Base-by-base conservation (phyloP, 2,329 filamentous ascomycete genomes). In the Cladosporium phlei region DNA sequence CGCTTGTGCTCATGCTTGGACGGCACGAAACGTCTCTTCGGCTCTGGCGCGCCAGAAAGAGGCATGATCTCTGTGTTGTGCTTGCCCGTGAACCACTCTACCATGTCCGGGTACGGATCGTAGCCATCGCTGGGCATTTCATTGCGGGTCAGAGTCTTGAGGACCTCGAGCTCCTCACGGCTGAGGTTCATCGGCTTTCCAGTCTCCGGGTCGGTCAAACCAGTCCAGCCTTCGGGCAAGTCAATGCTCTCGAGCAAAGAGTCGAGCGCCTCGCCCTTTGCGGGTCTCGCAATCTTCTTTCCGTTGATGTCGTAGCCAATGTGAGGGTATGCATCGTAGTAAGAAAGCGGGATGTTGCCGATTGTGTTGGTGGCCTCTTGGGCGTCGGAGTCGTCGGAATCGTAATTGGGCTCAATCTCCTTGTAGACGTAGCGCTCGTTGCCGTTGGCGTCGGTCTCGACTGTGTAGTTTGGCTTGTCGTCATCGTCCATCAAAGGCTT, bases 261-360 rank as follows among this genome's bases (percentile, higher is more conserved):
- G 73, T 98, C 93, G 24, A 98, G 73, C 27, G 93, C 93, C 65
- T 95, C 86, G 43, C 91, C 91, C 57, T 89, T 91, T 3, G 94
- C 93, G 5, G 93, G 93, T 43, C 93, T 85, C 83, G 95, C 87
- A 54, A 98, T 95, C 68, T 87, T 94, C 78, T 94, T 96, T 67
- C 93, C 93, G 67, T 98, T 95, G 72, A 98, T 97, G 60, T 96
- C 88, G 70, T 98, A 98, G 50, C 93, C 93, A 64, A 98, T 96
- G 66, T 98, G 93, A 40, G 93, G 93, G 65, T 96, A 98, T 27
- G 88, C 86, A 66, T 98, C 93, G 73, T 98, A 98, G 70, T 95
- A 97, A 3, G 86, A 85, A 39, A 97, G 73, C 4, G 90, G 88
- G 50, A 98, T 98, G 64, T 97, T 77, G 56, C 93, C 94, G 59